A percentile compares a stretch with the other conserved stretches of the same genome.
phyloP scores from a whole-genome alignment of 2,329 filamentous ascomycete species.

The Ophiocordyceps robertsii region DNA sequence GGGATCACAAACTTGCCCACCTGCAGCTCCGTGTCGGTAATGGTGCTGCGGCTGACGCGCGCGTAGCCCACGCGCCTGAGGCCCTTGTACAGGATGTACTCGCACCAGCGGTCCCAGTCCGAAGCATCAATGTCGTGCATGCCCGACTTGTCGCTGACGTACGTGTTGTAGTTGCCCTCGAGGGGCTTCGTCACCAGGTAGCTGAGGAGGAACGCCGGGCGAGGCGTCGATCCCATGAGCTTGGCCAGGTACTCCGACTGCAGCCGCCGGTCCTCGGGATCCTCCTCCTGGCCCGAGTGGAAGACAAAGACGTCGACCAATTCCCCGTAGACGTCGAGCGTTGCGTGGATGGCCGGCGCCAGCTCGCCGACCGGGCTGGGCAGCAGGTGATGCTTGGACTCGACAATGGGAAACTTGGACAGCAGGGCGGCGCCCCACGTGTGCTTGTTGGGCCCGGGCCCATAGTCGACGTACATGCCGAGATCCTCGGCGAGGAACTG shows the following conservation, averaged over 20 bases:
- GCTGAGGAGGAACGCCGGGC: conserved; percentile 73
- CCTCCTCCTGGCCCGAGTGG: conserved; percentile 96
- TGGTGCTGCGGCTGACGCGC: conserved; percentile 73
- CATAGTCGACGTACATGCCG: conserved; percentile 97
- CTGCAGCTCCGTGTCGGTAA: conserved; percentile 95
- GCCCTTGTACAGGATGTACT: conserved; percentile 94
- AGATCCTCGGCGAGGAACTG: conserved; percentile 92
- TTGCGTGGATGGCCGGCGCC: conserved; percentile 93
- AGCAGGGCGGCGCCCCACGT: conserved; percentile 91
- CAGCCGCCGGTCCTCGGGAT: conserved; percentile 76
- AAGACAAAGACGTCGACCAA: conserved; percentile 92
- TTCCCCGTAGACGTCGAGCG: conserved; percentile 81
- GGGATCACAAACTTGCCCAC: conserved; percentile 90
- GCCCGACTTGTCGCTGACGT: conserved; percentile 71
- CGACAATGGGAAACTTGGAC: conserved; percentile 94
- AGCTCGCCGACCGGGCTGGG: conserved; percentile 90
- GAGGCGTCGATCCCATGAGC: conserved; percentile 70
- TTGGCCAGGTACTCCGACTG: conserved; percentile 78
- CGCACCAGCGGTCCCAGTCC: conserved; percentile 97
- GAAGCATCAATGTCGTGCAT: conserved; percentile 91
- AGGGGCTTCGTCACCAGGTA: conserved; percentile 87
- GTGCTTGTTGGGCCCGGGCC: conserved; percentile 95
- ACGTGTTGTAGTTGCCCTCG: conserved; percentile 93
- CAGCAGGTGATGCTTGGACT: conserved; percentile 90
- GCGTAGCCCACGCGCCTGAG: conserved; percentile 81